A percentile compares a stretch with the other conserved stretches of the same genome.
These are phyloP conservation scores for Apophysomyces sp. DNA, from an alignment of 371 early-diverging fungal species.

Conservation along the genomic window DNA sequence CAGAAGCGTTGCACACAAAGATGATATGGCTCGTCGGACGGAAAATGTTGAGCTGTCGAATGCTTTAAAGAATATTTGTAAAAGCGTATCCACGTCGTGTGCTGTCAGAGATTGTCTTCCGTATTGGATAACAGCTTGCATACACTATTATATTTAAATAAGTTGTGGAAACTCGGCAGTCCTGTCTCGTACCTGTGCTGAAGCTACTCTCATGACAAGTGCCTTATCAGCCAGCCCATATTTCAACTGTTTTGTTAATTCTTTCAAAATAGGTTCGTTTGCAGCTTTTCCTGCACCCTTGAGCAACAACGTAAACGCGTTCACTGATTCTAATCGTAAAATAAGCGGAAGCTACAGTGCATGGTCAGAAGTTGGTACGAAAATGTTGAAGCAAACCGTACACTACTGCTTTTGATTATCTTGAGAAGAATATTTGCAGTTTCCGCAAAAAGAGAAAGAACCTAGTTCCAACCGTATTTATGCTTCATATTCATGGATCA, in stretches of 20 bases:
- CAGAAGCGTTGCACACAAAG: slow-evolving; percentile 62
- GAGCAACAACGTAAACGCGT: slow-evolving; percentile 66
- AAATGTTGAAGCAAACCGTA: slow-evolving; percentile 28
- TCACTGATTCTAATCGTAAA: slow-evolving; percentile 70
- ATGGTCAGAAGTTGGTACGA: not conserved
- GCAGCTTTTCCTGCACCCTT: slow-evolving; percentile 81
- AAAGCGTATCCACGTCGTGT: slow-evolving; percentile 64
- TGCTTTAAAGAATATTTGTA: slow-evolving; percentile 60
- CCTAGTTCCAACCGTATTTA: slow-evolving; percentile 25
- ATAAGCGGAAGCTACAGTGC: slow-evolving; percentile 52
- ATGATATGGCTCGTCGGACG: slow-evolving; percentile 66
- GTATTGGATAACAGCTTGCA: slow-evolving; percentile 50
- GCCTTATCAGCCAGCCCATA: slow-evolving; percentile 74
- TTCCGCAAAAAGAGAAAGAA: slow-evolving; percentile 79
- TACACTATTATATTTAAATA: slow-evolving; percentile 44
- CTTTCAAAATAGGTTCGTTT: slow-evolving; percentile 71
- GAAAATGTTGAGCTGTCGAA: slow-evolving; percentile 69
- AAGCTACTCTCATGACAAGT: slow-evolving; percentile 68
- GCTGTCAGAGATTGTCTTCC: slow-evolving; percentile 50
- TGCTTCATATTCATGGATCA: not conserved
- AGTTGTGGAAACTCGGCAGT: not conserved
- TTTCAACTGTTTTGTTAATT: slow-evolving; percentile 70
- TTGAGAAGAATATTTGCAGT: slow-evolving; percentile 66
- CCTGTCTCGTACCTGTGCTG: slow-evolving; percentile 62
- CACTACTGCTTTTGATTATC: slow-evolving; percentile 66